Conservation (phyloP, 352 stramenopile species). For the Blastocystis hominis region DNA sequence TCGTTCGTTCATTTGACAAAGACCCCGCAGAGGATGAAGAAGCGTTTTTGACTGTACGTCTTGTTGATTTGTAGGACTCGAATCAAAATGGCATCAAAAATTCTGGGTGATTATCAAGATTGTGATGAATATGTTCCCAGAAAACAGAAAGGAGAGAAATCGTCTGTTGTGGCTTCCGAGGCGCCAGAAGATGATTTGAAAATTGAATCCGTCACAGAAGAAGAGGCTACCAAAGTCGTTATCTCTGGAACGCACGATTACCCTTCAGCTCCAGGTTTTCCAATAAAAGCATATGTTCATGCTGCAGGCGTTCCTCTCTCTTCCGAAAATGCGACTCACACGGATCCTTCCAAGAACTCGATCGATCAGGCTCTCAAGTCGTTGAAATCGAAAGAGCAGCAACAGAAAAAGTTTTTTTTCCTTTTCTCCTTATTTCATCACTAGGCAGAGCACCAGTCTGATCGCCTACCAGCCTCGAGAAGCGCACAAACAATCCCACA, state of each 20-base stretch:
- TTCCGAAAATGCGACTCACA: neutral
- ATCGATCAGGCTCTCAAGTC: conserved; percentile 36
- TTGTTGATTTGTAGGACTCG: neutral
- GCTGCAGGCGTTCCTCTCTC: conserved; percentile 34
- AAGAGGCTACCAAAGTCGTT: conserved; percentile 31
- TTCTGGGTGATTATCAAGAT: conserved; percentile 24
- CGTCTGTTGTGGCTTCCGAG: neutral
- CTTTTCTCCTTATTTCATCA: neutral
- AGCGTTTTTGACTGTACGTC: neutral
- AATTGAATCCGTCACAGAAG: conserved; percentile 21
- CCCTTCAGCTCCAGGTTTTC: neutral
- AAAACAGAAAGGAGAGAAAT: neutral
- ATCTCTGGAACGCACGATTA: conserved; percentile 20
- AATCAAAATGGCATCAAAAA: neutral
- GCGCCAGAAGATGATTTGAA: neutral
- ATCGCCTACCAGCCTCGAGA: conserved; percentile 9
- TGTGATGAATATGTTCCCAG: conserved; percentile 2
- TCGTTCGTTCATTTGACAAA: conserved; percentile 31
- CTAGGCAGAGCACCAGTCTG: neutral
- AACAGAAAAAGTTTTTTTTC: neutral
- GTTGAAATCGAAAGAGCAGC: conserved; percentile 7
- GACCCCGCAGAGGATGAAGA: conserved; percentile 25
- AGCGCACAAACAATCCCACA: neutral
- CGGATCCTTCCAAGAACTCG: neutral
- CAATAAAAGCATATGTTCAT: neutral